Conservation (phyloP, 495 filamentous ascomycete species). For the Aspergillus biplanus region DNA sequence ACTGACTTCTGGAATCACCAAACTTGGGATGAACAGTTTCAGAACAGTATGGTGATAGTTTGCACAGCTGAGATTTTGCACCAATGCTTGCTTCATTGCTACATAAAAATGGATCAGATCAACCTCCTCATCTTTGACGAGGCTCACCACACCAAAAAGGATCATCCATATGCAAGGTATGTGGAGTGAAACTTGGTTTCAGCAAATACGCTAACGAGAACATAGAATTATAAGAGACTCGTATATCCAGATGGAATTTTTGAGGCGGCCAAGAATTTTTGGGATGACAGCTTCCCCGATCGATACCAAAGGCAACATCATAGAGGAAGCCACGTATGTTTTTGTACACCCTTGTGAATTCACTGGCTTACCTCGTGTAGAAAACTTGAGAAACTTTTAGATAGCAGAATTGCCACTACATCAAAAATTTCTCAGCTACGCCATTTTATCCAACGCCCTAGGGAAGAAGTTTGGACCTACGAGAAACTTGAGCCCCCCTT, state of each 20-base stretch:
- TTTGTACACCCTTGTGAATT: background rate
- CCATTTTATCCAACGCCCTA: slow-evolving; percentile 59
- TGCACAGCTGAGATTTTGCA: slow-evolving; percentile 89
- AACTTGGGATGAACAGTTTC: slow-evolving; percentile 70
- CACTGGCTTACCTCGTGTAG: slow-evolving; percentile 35
- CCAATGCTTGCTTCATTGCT: slow-evolving; percentile 77
- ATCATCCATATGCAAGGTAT: slow-evolving; percentile 83
- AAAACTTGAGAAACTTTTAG: slow-evolving; percentile 75
- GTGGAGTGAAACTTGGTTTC: background rate
- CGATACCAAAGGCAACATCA: slow-evolving; percentile 76
- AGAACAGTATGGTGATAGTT: slow-evolving; percentile 83
- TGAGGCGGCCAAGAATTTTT: slow-evolving; percentile 75
- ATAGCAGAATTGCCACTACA: slow-evolving; percentile 83
- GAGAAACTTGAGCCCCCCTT: slow-evolving; percentile 50
- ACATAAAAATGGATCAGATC: slow-evolving; percentile 79
- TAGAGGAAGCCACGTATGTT: slow-evolving; percentile 64
- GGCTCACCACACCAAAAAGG: slow-evolving; percentile 95
- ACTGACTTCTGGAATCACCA: slow-evolving; percentile 66
- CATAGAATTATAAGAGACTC: slow-evolving; percentile 82
- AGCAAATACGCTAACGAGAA: slow-evolving; percentile 18
- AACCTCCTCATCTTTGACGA: slow-evolving; percentile 96
- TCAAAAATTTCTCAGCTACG: slow-evolving; percentile 65
- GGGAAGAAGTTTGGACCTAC: slow-evolving; percentile 66
- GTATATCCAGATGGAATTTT: slow-evolving; percentile 57
- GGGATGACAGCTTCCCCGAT: slow-evolving; percentile 98